These are phyloP conservation scores for Chloroidium sp. DNA, from an alignment of 163 green algal genomes.

Conservation along the genomic window DNA sequence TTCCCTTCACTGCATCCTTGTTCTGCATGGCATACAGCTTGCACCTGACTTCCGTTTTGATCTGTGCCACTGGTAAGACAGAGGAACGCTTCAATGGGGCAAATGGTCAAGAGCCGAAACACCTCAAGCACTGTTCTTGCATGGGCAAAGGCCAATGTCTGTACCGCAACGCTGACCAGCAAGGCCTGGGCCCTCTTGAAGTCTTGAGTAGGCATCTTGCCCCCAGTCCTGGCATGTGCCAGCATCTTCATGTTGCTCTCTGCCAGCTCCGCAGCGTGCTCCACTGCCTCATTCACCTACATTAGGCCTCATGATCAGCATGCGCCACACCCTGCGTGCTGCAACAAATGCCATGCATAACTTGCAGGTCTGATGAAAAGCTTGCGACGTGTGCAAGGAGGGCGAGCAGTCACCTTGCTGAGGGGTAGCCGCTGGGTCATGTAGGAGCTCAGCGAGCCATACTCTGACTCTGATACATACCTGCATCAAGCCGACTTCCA, in stretches of 20 bases:
- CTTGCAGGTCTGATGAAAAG: too few species aligned
- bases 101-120: neutral
- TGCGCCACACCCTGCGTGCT: too few species aligned
- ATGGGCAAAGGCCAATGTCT: neutral
- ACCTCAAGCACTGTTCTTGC: neutral
- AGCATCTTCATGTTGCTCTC: conserved; percentile 38
- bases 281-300: conserved; percentile 65
- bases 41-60: neutral
- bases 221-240: conserved; percentile 16
- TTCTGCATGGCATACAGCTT: conserved; percentile 4
- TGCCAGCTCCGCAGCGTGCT: conserved; percentile 46
- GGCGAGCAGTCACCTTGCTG: conserved; percentile 34
- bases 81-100: neutral
- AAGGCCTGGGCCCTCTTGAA: conserved; percentile 49
- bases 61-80: neutral
- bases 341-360: too few species aligned
- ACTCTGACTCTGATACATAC: conserved; percentile 55
- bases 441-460: conserved; percentile 44
- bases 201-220: conserved; percentile 34
- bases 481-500: conserved; percentile 13
- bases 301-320: neutral
- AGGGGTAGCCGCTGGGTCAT: conserved; percentile 49
- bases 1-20: conserved; percentile 34
- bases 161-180: conserved; percentile 40
- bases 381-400: too few species aligned